Evolutionary conservation across 2,329 filamentous ascomycete genomes (phyloP), one percentile per base, ranked within the genome.

Genomic region (Beauveria sp.): DNA sequence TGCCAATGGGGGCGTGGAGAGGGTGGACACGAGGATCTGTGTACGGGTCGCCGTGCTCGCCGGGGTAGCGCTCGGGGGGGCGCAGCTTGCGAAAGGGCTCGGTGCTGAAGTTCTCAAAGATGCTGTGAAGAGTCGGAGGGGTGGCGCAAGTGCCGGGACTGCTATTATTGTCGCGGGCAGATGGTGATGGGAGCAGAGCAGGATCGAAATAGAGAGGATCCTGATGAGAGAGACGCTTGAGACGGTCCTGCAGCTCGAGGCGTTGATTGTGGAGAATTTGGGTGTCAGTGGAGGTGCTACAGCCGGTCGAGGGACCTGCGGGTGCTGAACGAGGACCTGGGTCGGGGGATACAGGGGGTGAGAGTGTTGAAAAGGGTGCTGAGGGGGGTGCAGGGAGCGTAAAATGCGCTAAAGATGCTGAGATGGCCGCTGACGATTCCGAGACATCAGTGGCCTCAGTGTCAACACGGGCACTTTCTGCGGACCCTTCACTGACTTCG

Each of bases 1-100:
- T 64, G 56, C 70, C 69, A 52, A 74, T 31, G 48, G 57, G 49
- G 46, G 34, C 42, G 38, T 61, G 50, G 51, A 53, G 59, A 50
- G 67, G 69, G 65, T 66, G 67, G 64, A 69, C 67, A 64, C 66
- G 66, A 65, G 66, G 64, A 56, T 61, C 61, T 64, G 57, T 49
- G 48, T 49, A 49, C 14, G 48, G 45, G 38, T 45, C 26, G 48
- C 46, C 57, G 49, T 45, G 14, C 24, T 60, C 57, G 24, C 46
- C 57, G 9, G 49, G 48, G 45, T 14, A 43, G 12, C 24, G 38
- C 38, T 50, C 48, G 26, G 40, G 57, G 3, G 57, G 57, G 0
- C 59, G 61, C 68, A 66, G 62, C 66, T 63, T 62, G 64, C 65
- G 56, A 65, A 51, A 63, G 65, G 57, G 65, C 65, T 43, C 62